Conservation (phyloP, 257 asterid genomes). For the Cruciata laevipes region DNA sequence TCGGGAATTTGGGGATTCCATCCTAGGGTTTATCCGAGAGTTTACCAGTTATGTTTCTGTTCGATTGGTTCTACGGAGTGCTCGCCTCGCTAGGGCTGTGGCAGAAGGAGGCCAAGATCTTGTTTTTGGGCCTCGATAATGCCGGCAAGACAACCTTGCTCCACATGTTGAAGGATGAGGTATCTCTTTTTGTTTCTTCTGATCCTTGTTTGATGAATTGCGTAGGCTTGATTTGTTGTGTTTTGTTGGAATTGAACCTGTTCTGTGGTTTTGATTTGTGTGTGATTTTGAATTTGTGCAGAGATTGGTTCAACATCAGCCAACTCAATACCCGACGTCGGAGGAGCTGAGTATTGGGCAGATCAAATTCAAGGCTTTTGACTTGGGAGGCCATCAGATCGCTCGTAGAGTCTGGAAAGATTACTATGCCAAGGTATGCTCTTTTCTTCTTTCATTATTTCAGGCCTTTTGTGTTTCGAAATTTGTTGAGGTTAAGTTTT, state of each 20-base stretch:
- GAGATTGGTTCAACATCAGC: constrained; percentile 93
- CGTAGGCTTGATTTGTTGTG: not conserved
- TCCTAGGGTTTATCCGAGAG: not conserved
- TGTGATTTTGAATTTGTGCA: constrained; percentile 22
- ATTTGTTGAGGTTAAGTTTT: not conserved
- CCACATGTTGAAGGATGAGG: constrained; percentile 96
- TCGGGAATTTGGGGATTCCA: constrained; percentile 6
- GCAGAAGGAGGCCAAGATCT: constrained; percentile 96
- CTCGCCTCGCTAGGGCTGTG: constrained; percentile 88
- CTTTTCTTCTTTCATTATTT: not conserved
- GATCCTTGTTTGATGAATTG: not conserved
- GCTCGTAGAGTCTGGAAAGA: constrained; percentile 96
- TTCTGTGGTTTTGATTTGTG: not conserved
- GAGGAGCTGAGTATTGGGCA: constrained; percentile 91
- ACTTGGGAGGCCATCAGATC: constrained; percentile 91
- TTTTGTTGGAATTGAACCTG: not conserved
- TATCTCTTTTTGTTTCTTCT: constrained; percentile 9
- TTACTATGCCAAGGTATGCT: constrained; percentile 73
- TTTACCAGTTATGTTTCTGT: constrained; percentile 49
- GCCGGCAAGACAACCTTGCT: constrained; percentile 96
- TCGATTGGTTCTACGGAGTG: constrained; percentile 93
- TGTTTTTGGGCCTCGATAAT: constrained; percentile 88
- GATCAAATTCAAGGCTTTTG: constrained; percentile 89
- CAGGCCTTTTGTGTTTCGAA: not conserved
- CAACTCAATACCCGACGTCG: constrained; percentile 81